Base-by-base conservation (phyloP, 352 stramenopile genomes). In the Phytophthora idaei region DNA sequence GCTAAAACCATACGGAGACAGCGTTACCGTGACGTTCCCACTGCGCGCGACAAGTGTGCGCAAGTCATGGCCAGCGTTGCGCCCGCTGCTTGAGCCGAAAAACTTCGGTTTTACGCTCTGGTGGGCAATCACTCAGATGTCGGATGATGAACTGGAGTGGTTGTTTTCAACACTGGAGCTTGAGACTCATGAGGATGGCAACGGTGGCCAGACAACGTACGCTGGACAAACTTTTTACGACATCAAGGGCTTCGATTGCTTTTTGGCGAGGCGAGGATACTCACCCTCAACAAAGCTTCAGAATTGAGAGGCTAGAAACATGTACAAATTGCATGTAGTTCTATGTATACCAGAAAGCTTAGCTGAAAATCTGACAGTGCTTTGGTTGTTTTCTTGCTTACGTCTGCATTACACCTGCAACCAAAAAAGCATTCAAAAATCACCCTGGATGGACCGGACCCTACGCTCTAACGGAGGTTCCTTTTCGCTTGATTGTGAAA, bases 41-140 rank as follows among this genome's bases (percentile, higher is more conserved):
- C 29, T 92, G 12, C 82, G 84, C 5, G 81, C 83, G 29, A 90
- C 81, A 2, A 84, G 80, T 62, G 68, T 87, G 17, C 78, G 74
- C 15, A 64, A 62, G n/a, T 92, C 83, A 9, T 92, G 83, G 83
- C 7, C 41, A 31, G 70, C 64, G 1, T 68, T 92, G 12, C 72
- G 77, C 2, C 71, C 68, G 27, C 65, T 92, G 12, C 71, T 92
- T 5, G 69, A 27, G 3, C 47, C 57, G 3, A 42, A 27, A 21
- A 86, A 81, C 17, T 86, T 80, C 48, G 80, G 83, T 8, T 83
- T 92, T 15, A 92, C 84, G 12, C 71, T 92, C 1, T 92, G 84
- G 84, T 92, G 84, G 84, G 73, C 81, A 6, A 77, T 75, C 53
- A 82, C 73, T 2, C 72, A 86, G 63, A 81, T 90, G 41, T 28